phyloP scores from a whole-genome alignment of 352 stramenopile genomes.

The Globisporangium iwayamae region DNA sequence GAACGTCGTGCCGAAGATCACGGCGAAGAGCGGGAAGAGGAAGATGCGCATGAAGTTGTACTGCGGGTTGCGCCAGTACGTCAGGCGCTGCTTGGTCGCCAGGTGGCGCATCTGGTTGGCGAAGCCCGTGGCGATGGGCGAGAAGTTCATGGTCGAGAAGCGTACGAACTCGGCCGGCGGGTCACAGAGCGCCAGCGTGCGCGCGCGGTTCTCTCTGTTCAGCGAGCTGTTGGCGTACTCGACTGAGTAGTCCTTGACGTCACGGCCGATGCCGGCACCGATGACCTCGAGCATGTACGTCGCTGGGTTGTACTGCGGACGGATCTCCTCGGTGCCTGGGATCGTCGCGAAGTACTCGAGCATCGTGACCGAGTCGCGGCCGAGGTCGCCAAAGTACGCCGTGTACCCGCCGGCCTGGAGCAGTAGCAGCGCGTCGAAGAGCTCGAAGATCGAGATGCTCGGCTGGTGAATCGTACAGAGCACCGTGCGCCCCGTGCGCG shows the following conservation, averaged over 20 bases:
- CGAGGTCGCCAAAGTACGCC: conserved; percentile 89
- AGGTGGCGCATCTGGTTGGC: conserved; percentile 27
- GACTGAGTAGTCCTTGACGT: conserved; percentile 29
- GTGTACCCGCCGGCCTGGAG: conserved; percentile 60
- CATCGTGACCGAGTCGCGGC: conserved; percentile 53
- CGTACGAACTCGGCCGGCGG: conserved; percentile 21
- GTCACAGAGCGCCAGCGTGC: conserved; percentile 5
- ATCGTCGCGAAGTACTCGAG: conserved; percentile 84
- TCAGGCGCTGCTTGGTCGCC: conserved; percentile 32
- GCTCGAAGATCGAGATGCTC: conserved; percentile 87
- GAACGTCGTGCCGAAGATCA: conserved; percentile 70
- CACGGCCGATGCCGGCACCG: conserved; percentile 33
- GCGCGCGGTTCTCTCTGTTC: conserved; percentile 21
- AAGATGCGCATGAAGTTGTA: conserved; percentile 71
- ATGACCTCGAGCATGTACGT: conserved; percentile 81
- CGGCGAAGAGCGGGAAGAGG: conserved; percentile 42
- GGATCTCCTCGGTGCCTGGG: conserved; percentile 59
- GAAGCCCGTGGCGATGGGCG: conserved; percentile 43
- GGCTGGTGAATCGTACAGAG: conserved; percentile 66
- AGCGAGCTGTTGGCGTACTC: conserved; percentile 48
- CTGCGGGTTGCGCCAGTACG: conserved; percentile 55
- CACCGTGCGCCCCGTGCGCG: conserved; percentile 80
- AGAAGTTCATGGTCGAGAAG: conserved; percentile 47
- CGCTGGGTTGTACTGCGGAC: conserved; percentile 74
- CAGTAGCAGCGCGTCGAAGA: conserved; percentile 90